A percentile compares a stretch with the other conserved stretches of the same genome.
Conservation (phyloP, 768 basidiomycete genomes). For the Leucocoprinus leucothites region DNA sequence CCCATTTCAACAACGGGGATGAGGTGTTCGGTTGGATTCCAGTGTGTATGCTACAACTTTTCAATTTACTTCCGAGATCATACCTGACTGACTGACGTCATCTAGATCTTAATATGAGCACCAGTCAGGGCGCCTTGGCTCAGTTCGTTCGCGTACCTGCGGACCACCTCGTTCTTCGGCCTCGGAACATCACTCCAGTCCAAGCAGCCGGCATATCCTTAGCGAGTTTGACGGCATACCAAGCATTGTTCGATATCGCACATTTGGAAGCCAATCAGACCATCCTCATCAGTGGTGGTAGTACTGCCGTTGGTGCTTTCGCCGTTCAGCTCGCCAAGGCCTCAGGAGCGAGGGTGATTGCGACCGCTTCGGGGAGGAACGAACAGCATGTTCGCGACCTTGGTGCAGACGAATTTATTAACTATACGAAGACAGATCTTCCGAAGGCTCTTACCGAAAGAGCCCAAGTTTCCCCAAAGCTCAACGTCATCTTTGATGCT, state of each 20-base stretch:
- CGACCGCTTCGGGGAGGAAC: slow-evolving; percentile 60
- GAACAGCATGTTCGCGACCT: slow-evolving; percentile 50
- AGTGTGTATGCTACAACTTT: slow-evolving; percentile 16
- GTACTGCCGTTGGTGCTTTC: slow-evolving; percentile 62
- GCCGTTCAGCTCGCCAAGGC: slow-evolving; percentile 75
- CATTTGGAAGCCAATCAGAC: slow-evolving; percentile 55
- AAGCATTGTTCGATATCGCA: slow-evolving; percentile 45
- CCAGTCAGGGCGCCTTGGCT: slow-evolving; percentile 52
- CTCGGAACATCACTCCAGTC: slow-evolving; percentile 44
- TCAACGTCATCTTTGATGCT: slow-evolving; percentile 59
- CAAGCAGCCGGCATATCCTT: slow-evolving; percentile 62
- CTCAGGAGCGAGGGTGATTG: slow-evolving; percentile 54
- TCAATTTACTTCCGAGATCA: background rate
- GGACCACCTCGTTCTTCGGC: slow-evolving; percentile 37
- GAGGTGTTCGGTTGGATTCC: slow-evolving; percentile 58
- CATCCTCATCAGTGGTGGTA: slow-evolving; percentile 71
- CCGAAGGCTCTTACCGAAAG: slow-evolving; percentile 40
- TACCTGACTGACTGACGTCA: background rate
- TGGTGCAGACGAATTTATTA: slow-evolving; percentile 72
- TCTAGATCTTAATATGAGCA: slow-evolving; percentile 25
- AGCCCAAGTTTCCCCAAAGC: slow-evolving; percentile 44
- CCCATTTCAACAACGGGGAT: slow-evolving; percentile 55
- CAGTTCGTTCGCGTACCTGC: slow-evolving; percentile 53
- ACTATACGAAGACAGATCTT: slow-evolving; percentile 55
- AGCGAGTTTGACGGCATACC: slow-evolving; percentile 57